Conservation (phyloP, 192 early-diverging fungal species). For the Phycomyces blakesleeanus region DNA sequence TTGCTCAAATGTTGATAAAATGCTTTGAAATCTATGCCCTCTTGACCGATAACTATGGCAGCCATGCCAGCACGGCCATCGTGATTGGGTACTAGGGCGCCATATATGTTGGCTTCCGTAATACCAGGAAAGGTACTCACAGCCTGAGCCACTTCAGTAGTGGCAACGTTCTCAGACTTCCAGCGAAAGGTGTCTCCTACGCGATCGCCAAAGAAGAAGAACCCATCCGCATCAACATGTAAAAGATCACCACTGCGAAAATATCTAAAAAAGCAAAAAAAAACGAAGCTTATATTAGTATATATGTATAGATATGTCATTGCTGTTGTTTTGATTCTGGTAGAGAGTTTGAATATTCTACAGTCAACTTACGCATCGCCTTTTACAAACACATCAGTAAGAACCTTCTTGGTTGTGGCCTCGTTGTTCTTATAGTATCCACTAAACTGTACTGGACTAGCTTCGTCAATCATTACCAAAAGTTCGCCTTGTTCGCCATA, state of each 20-base stretch:
- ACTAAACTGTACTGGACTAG: slow-evolving; percentile 34
- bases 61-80: slow-evolving; percentile 70
- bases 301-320: no score
- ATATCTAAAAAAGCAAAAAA: no score
- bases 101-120: slow-evolving; percentile 60
- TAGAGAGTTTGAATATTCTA: no score
- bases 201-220: slow-evolving; percentile 64
- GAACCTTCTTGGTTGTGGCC: slow-evolving; percentile 47
- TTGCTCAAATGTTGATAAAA: slow-evolving; percentile 32
- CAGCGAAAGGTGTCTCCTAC: slow-evolving; percentile 71
- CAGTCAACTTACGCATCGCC: slow-evolving; percentile 48
- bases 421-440: slow-evolving; percentile 51
- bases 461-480: slow-evolving; percentile 38
- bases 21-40: slow-evolving; percentile 33
- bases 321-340: no score
- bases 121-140: slow-evolving; percentile 49
- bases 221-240: slow-evolving; percentile 44
- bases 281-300: no score
- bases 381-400: slow-evolving; percentile 53
- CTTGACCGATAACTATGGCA: slow-evolving; percentile 47
- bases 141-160: slow-evolving; percentile 58
- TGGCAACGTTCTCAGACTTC: slow-evolving; percentile 62
- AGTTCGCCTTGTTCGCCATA: slow-evolving; percentile 58
- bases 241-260: slow-evolving; percentile 63
- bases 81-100: slow-evolving; percentile 49